phyloP scores from a whole-genome alignment of 176 grass and related monocot genomes.

The Musa troglodytarum region DNA sequence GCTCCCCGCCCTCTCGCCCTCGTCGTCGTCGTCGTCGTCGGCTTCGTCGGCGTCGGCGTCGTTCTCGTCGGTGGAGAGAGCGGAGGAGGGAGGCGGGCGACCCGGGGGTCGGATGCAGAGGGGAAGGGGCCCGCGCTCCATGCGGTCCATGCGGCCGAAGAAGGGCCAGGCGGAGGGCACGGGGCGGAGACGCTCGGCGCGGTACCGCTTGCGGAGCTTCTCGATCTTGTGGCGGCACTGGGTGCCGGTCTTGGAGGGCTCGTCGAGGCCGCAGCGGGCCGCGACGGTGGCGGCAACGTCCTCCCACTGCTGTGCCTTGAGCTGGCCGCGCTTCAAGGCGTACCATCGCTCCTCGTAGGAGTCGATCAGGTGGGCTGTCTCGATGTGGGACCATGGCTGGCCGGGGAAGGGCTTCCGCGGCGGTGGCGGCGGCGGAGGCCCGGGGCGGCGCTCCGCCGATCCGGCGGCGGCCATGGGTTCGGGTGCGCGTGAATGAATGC shows the following conservation, averaged over 20 bases:
- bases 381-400: conserved; percentile 70
- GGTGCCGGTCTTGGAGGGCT: conserved; percentile 63
- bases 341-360: conserved; percentile 87
- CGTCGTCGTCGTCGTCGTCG: conserved; percentile 28
- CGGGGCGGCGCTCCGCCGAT: conserved; percentile 14
- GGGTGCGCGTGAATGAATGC: not conserved
- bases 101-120: conserved; percentile 22
- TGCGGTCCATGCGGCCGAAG: conserved; percentile 65
- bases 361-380: conserved; percentile 90
- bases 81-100: conserved; percentile 11
- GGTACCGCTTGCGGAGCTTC: conserved; percentile 96
- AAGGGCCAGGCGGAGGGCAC: conserved; percentile 72
- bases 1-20: conserved; percentile 32
- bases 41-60: not conserved
- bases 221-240: conserved; percentile 99
- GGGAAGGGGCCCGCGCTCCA: conserved; percentile 64
- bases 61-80: conserved; percentile 28
- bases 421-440: not conserved
- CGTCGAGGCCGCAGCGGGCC: conserved; percentile 35
- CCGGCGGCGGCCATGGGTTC: conserved; percentile 18
- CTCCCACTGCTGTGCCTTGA: conserved; percentile 98
- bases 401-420: conserved; percentile 55
- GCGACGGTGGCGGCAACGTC: conserved; percentile 56
- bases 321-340: conserved; percentile 60
- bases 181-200: conserved; percentile 56